A percentile compares a stretch with the other conserved stretches of the same genome.
Evolutionary conservation across 169 alveolate genomes (phyloP).

Genomic region (Eimeria nieschulzi): DNA sequence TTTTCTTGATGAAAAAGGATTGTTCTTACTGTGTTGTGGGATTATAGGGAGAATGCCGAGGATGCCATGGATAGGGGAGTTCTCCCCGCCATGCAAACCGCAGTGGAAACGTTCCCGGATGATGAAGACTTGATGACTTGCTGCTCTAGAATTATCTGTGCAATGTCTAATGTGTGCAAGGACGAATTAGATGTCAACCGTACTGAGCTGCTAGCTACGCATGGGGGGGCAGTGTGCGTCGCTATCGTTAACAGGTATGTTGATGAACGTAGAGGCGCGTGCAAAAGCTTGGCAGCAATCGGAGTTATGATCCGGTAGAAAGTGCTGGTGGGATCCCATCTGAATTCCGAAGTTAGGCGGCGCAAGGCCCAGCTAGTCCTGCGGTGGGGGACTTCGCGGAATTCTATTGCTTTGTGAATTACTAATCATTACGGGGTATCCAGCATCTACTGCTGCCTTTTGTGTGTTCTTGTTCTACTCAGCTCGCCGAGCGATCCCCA

Average conservation of each 20-base stretch:
- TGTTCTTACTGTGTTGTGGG: not conserved
- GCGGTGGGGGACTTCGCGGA: no score
- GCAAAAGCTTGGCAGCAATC: no score
- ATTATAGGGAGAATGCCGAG: constrained; percentile 86
- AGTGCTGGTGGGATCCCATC: no score
- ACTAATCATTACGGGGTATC: no score
- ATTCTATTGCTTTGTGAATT: no score
- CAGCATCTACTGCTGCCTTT: no score
- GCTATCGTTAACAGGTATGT: constrained; percentile 60
- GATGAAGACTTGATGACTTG: constrained; percentile 90
- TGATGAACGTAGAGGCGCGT: no score
- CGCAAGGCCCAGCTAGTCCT: no score
- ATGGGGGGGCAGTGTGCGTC: constrained; percentile 61
- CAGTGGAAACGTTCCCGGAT: constrained; percentile 90
- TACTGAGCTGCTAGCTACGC: constrained; percentile 46
- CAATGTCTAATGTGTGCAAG: constrained; percentile 89
- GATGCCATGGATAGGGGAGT: constrained; percentile 91
- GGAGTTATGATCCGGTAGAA: no score
- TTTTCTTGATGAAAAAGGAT: no score
- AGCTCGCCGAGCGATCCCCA: constrained; percentile 85
- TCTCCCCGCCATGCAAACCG: constrained; percentile 87
- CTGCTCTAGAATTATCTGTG: constrained; percentile 85
- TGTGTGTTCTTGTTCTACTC: constrained; percentile 6
- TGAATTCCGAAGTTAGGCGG: no score
- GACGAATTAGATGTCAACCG: constrained; percentile 83